Evolutionary conservation across 1,284 basidiomycete species (phyloP).

Genomic region (Naganishia albida): DNA sequence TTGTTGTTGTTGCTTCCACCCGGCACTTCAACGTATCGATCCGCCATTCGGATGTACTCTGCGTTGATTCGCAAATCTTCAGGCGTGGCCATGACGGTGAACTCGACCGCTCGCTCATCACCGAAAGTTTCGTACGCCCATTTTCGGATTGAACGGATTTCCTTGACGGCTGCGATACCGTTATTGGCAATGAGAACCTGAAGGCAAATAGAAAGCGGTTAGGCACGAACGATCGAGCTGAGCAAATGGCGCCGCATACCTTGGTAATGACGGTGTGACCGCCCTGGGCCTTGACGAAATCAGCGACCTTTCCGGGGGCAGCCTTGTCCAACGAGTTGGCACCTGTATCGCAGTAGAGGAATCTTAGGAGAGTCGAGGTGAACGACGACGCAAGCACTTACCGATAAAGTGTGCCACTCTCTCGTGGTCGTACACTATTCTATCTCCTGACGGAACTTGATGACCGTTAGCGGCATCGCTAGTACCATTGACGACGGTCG

Average conservation of each 20-base stretch:
- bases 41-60: constrained; percentile 99
- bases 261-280: constrained; percentile 99
- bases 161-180: constrained; percentile 98
- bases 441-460: constrained; percentile 16
- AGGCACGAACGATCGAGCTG: constrained; percentile 3
- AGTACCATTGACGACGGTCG: constrained; percentile 25
- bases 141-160: constrained; percentile 97
- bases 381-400: constrained; percentile 40
- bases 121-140: constrained; percentile 99
- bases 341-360: constrained; percentile 60
- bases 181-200: constrained; percentile 96
- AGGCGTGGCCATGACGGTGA: constrained; percentile 99
- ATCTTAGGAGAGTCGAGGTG: background rate
- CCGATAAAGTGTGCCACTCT: constrained; percentile 83
- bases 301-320: constrained; percentile 72
- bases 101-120: constrained; percentile 91
- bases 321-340: constrained; percentile 88
- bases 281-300: constrained; percentile 88
- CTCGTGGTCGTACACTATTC: constrained; percentile 54
- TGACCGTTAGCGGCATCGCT: constrained; percentile 30
- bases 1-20: constrained; percentile 99
- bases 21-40: constrained; percentile 97
- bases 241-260: constrained; percentile 58
- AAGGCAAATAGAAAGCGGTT: background rate
- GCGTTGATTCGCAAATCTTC: constrained; percentile 96